Percentiles rank a stretch among this genome's conserved stretches.
phyloP scores from a whole-genome alignment of 1,284 basidiomycete species.

The Cryptococcus neoformans region DNA sequence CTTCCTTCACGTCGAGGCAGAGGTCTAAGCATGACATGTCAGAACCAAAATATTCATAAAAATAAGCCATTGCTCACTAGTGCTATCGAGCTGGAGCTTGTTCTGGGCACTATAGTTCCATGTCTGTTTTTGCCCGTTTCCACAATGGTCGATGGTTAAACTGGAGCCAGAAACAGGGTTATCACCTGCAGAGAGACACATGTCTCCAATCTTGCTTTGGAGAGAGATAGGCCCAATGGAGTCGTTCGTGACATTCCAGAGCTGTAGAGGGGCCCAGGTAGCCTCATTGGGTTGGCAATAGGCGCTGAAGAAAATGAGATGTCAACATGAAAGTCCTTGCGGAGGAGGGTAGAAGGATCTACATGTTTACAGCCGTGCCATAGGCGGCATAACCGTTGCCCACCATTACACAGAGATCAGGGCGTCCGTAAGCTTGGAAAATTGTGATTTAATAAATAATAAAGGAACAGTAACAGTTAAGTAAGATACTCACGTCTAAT shows the following conservation, averaged over 20 bases:
- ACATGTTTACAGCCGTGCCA: conserved; percentile 7
- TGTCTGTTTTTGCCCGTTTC: background rate
- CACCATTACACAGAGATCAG: conserved; percentile 10
- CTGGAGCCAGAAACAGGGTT: conserved; percentile 4
- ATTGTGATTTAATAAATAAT: background rate
- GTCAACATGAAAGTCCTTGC: background rate
- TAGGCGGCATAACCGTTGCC: background rate
- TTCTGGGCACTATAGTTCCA: conserved; percentile 6
- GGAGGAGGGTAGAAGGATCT: background rate
- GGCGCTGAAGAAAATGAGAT: background rate
- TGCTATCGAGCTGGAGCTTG: conserved; percentile 3
- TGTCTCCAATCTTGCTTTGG: background rate
- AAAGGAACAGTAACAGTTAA: background rate
- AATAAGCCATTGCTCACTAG: conserved; percentile 1
- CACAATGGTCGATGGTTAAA: conserved; percentile 3
- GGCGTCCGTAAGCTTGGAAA: conserved; percentile 1
- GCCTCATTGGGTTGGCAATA: conserved; percentile 6
- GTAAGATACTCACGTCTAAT: conserved; percentile 10
- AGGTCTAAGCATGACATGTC: background rate
- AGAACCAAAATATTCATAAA: background rate
- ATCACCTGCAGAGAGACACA: background rate
- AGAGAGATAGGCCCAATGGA: background rate
- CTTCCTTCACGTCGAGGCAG: conserved; percentile 19
- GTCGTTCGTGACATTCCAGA: conserved; percentile 9
- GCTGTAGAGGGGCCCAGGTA: background rate